Evolutionary conservation across 108 stramenopile genomes (phyloP).

Genomic region (Cyclotella sp.): DNA sequence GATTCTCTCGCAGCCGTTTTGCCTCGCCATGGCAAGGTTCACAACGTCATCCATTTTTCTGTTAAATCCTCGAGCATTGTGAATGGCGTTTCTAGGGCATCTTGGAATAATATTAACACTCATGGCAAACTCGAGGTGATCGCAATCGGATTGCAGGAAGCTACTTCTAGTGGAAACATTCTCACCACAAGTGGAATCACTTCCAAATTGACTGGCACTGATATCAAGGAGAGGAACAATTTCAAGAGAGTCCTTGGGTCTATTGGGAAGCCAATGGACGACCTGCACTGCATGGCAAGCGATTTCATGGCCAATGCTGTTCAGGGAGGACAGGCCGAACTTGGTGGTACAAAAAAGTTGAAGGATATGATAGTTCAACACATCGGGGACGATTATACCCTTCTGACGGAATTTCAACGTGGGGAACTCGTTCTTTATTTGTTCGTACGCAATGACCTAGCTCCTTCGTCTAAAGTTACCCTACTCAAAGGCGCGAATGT

Average conservation of each 20-base stretch:
- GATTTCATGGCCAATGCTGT: constrained; percentile 3
- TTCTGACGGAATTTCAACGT: constrained; percentile 49
- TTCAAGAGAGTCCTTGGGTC: neutral
- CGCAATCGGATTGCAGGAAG: constrained; percentile 74
- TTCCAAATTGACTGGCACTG: neutral
- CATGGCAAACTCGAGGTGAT: constrained; percentile 61
- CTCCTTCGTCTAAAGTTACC: constrained; percentile 21
- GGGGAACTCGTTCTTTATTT: constrained; percentile 75
- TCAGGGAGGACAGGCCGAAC: neutral
- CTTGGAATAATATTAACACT: neutral
- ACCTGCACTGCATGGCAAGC: constrained; percentile 9
- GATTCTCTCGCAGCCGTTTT: constrained; percentile 57
- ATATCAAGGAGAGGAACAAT: neutral
- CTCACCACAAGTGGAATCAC: constrained; percentile 5
- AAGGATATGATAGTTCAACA: constrained; percentile 22
- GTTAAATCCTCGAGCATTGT: neutral
- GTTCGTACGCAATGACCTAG: constrained; percentile 46
- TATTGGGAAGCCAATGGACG: constrained; percentile 1
- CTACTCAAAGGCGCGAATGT: constrained; percentile 59
- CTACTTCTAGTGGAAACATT: constrained; percentile 42
- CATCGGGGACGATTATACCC: constrained; percentile 8
- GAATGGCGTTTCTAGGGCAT: neutral
- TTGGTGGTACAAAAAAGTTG: constrained; percentile 24
- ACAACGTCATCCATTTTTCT: constrained; percentile 7
- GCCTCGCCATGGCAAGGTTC: constrained; percentile 51